Base-by-base conservation (phyloP, 2,329 filamentous ascomycete species). In the Cercospora beticola region DNA sequence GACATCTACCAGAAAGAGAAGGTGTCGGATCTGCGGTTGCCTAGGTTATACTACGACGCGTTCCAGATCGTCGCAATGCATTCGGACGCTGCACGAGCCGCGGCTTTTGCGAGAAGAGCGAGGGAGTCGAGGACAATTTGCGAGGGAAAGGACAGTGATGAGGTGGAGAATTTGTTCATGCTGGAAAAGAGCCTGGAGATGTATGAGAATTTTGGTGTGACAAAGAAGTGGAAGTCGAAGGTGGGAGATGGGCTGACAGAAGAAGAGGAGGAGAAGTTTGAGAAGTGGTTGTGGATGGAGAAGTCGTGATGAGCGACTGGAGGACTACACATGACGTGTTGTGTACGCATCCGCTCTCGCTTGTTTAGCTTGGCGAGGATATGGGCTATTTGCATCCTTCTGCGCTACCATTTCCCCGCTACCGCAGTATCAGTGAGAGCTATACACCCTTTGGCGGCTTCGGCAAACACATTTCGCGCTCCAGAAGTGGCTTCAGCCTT, bases 51-150 rank as follows among this genome's bases (percentile, higher is more conserved):
- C 40, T 74, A 74, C 56, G 74, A 75, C 64, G 74, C 72, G 2
- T 74, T 75, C 33, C 73, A 75, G 62, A 74, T 75, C 10, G 72
- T 68, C 36, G 73, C 70, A 14, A 72, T 74, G 72, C 74, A 75
- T 54, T 64, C 67, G 4, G 73, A 75, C 57, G 59, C 21, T 9
- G 72, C 68, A 14, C 62, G 73, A 26, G 73, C 72, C 6, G 61
- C 62, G 3, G 67, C 65, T 1, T 75, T 75, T 58, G 73, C 73
- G 9, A 61, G 54, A 23, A 66, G 65, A 6, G 70, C 70, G 28
- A 30, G 68, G 4, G 68, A 73, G 8, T 64, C 72, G 12, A 68
- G 73, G 33, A 63, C 58, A 16, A 64, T 74, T 23, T 74, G 74
- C 52, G 72, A 75, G 43, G 74, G 74, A 4, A 30, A 57, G n/a